Base-by-base conservation (phyloP, 768 basidiomycete genomes). In the Lanmaoa pseudosensibilis region DNA sequence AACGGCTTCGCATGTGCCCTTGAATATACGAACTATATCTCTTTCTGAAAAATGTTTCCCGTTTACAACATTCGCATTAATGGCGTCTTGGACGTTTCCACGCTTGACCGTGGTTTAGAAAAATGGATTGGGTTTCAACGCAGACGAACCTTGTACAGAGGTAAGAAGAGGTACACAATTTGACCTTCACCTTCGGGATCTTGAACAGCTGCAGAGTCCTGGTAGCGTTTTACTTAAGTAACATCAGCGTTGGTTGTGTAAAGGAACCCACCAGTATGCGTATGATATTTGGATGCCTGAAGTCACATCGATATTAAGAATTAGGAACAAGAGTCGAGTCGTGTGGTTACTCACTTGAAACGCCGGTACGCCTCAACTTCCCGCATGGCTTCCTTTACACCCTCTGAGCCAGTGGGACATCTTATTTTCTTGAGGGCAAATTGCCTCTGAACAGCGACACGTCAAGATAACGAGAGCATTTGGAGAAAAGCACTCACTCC, bases 401-500 rank as follows among this genome's bases (percentile, higher is more conserved):
- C 88, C 52, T 96, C 94, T 7, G 83, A 78, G 9, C 93, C 93
- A 40, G 88, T 88, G 1, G 92, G 93, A 78, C 94, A 95, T 43
- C 94, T 82, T 68, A 97, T 95, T 75, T 97, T 98, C 79, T 99
- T 99, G 59, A 99, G 77, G 0, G 97, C 97, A 65, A 96, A 98
- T 78, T 92, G 85, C 60, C 94, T 82, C 83, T 94, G 72, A 1
- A 67, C 36, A 52, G 41, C 19, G 19, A 19, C 33, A 18, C 19
- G 40, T 50, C 38, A 46, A 38, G 25, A 54, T 1, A 25, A 43
- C 33, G 5, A 56, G 12, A n/a, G n/a, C 3, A 6, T 11, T 5
- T 19, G 18, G 5, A 34, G 43, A 23, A 16, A 16, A 57, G 23
- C 37, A 76, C 87, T 64, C 67, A 92, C 91, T 49, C 90, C 90